phyloP scores from a whole-genome alignment of 179 eudicot genomes.

The Heliamphora ciliata region DNA sequence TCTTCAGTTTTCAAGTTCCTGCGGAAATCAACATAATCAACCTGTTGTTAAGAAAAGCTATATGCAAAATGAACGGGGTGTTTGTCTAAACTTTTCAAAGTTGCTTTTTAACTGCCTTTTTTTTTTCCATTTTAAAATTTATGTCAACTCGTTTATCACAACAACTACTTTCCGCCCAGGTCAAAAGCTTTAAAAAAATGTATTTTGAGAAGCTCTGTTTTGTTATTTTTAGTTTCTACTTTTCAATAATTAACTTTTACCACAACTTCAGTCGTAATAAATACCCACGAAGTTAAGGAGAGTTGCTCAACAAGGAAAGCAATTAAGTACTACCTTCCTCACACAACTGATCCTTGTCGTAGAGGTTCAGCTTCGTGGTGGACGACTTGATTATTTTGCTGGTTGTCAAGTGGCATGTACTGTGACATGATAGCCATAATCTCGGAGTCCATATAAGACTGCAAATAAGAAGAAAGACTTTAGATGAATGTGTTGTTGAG shows the following conservation, averaged over 20 bases:
- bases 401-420: slow-evolving; percentile 83
- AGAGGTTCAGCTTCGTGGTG: slow-evolving; percentile 58
- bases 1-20: not conserved
- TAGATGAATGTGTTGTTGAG: not conserved
- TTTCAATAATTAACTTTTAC: too few species aligned
- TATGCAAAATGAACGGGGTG: not conserved
- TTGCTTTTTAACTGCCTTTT: too few species aligned
- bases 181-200: too few species aligned
- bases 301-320: not conserved
- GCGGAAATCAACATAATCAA: not conserved
- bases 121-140: too few species aligned
- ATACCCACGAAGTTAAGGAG: too few species aligned
- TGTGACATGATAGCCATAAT: slow-evolving; percentile 89
- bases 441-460: slow-evolving; percentile 94
- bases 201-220: too few species aligned
- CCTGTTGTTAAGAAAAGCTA: not conserved
- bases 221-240: too few species aligned
- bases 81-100: too few species aligned
- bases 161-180: too few species aligned
- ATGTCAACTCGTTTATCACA: too few species aligned
- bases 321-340: slow-evolving; percentile 8
- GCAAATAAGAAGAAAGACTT: slow-evolving; percentile 12
- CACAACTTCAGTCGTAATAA: too few species aligned
- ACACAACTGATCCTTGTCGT: slow-evolving; percentile 31
- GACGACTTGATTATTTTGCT: slow-evolving; percentile 42